Base-by-base conservation (phyloP, 2,329 filamentous ascomycete genomes). In the Biscogniauxia mediterranea region DNA sequence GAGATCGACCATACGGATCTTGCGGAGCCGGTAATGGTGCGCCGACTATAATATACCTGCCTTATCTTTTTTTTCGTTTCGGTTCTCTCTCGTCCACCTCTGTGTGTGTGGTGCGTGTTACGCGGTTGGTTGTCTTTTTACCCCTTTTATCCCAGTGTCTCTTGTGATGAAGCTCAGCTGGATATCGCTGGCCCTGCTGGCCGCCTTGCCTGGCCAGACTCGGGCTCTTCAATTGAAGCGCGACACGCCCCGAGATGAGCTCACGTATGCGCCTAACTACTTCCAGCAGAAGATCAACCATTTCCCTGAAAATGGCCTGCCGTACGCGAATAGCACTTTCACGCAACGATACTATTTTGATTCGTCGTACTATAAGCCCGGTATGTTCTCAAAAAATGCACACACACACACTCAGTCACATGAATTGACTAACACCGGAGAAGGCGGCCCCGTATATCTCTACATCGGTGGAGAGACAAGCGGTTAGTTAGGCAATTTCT, bases 311-410 rank as follows among this genome's bases (percentile, higher is more conserved):
- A 73, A 70, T 46, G 64, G 59, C 49, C 62, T 59, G 20, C 77
- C 75, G 4, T 79, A 77, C 64, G 75, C 75, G 13, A 77, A 78
- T 60, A 80, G 74, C 19, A 85, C 81, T 1, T 85, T 85, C 68
- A 76, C 77, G 55, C 83, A 85, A 69, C 78, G 82, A 54, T 86
- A 83, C 68, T 84, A 81, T 67, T 81, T 84, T 53, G 82, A 83
- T 63, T 74, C 77, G 5, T 78, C 78, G 0, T 83, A 84, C 69
- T 85, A 85, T 68, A 78, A 81, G 63, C 75, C 82, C 13, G 71
- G 70, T 71, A 7, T 58, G 60, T 52, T 13, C 5, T 26, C 15
- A 20, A n/a, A 17, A 21, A 26, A 17, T 19, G 8, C 26, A 2
- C 6, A 38, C 11, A 32, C 52, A n/a, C n/a, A n/a, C n/a, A n/a